These are phyloP conservation scores for Talaromyces sp. DNA, from an alignment of 2,329 filamentous ascomycete genomes.

Conservation along the genomic window DNA sequence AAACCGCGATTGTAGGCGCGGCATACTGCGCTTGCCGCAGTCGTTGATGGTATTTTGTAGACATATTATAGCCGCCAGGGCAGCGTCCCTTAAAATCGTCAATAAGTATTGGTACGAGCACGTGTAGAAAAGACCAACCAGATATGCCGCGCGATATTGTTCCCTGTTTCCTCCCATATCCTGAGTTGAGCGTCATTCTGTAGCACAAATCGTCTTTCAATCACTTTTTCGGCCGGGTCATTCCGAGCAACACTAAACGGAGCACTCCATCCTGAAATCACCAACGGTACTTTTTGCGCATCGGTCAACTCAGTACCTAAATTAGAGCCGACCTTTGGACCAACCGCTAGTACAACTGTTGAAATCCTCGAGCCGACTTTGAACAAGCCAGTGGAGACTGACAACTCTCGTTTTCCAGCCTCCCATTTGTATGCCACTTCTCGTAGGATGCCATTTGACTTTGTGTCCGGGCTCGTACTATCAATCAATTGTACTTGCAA, in stretches of 20 bases:
- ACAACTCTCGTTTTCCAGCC: conserved; percentile 34
- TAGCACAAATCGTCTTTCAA: conserved; percentile 54
- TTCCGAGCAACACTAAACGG: conserved; percentile 40
- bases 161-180: conserved; percentile 67
- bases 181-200: conserved; percentile 39
- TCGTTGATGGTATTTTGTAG: conserved; percentile 44
- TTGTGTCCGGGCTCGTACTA: conserved; percentile 19
- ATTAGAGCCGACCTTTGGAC: conserved; percentile 16
- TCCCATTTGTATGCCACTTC: conserved; percentile 30
- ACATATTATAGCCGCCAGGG: conserved; percentile 54
- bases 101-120: not conserved
- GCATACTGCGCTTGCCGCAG: conserved; percentile 24
- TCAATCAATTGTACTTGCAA: conserved; percentile 27
- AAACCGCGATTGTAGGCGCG: conserved; percentile 27
- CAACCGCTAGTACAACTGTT: conserved; percentile 28
- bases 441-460: conserved; percentile 20
- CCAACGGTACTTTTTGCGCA: conserved; percentile 35
- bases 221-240: conserved; percentile 48
- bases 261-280: conserved; percentile 58
- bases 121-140: conserved; percentile 50
- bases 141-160: conserved; percentile 68
- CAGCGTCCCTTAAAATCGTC: conserved; percentile 50
- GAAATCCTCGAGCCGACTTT: conserved; percentile 24
- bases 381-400: conserved; percentile 30
- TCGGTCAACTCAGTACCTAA: conserved; percentile 24